phyloP scores from a whole-genome alignment of 108 stramenopile genomes.

The Mayamaea pseudoterrestris region DNA sequence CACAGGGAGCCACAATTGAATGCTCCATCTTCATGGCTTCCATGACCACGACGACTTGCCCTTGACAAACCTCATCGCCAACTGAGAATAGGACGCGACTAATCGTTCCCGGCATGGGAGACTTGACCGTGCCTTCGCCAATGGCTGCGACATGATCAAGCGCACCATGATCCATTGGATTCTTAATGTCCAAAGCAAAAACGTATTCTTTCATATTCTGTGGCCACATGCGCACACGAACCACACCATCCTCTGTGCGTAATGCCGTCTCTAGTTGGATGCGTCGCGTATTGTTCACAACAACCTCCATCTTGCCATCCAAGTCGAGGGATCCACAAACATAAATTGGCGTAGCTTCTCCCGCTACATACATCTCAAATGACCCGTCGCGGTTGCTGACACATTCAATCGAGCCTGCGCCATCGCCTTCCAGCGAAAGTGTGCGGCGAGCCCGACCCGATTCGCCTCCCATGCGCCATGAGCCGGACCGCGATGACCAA shows the following conservation, averaged over 20 bases:
- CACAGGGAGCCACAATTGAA: conserved; percentile 34
- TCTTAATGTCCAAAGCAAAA: conserved; percentile 13
- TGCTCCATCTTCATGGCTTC: conserved; percentile 96
- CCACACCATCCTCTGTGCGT: conserved; percentile 8
- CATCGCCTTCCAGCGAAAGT: conserved; percentile 2
- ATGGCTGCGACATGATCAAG: not conserved
- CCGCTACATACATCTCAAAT: conserved; percentile 16
- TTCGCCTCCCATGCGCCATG: conserved; percentile 28
- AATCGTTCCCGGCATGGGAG: conserved; percentile 88
- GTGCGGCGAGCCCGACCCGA: conserved; percentile 4
- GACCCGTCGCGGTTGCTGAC: conserved; percentile 30
- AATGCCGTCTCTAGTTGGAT: conserved; percentile 7
- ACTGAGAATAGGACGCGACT: conserved; percentile 29
- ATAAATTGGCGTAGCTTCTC: conserved; percentile 5
- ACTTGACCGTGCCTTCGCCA: conserved; percentile 22
- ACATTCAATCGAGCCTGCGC: conserved; percentile 16
- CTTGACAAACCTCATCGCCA: conserved; percentile 51
- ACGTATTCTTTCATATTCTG: conserved; percentile 11
- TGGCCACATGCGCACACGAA: conserved; percentile 33
- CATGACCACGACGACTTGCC: conserved; percentile 61
- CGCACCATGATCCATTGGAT: conserved; percentile 8
- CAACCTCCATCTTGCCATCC: conserved; percentile 7
- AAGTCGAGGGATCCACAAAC: conserved; percentile 11
- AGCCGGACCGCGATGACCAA: conserved; percentile 27
- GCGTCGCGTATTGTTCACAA: conserved; percentile 12